phyloP scores from a whole-genome alignment of 2,329 filamentous ascomycete species.

The Boeremia lycopersici region DNA sequence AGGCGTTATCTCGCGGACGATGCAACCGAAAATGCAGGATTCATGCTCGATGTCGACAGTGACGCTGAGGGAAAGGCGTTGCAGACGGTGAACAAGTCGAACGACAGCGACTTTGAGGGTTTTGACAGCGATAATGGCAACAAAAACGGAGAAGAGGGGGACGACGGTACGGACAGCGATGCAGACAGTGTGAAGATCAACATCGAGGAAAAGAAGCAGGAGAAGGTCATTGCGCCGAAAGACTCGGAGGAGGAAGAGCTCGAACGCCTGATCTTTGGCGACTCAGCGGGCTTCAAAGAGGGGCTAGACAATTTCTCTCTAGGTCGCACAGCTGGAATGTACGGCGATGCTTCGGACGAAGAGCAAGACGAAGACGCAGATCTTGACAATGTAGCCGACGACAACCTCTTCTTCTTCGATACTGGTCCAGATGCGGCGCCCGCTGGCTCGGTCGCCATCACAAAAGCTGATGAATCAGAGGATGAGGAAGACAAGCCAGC shows the following conservation, averaged over 20 bases:
- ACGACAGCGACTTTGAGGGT: slow-evolving; percentile 31
- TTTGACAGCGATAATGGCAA: slow-evolving; percentile 27
- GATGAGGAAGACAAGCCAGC: slow-evolving; percentile 59
- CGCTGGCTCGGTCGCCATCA: slow-evolving; percentile 48
- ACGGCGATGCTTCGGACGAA: slow-evolving; percentile 44
- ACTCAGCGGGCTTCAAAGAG: slow-evolving; percentile 79
- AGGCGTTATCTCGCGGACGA: slow-evolving; percentile 30
- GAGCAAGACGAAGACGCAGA: slow-evolving; percentile 54
- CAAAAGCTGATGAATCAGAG: slow-evolving; percentile 49
- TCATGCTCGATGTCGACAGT: slow-evolving; percentile 29
- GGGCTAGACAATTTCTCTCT: slow-evolving; percentile 68
- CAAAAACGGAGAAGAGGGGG: slow-evolving; percentile 6
- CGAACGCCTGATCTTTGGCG: slow-evolving; percentile 86
- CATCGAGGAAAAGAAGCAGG: slow-evolving; percentile 28
- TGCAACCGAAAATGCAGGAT: slow-evolving; percentile 13
- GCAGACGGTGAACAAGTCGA: slow-evolving; percentile 25
- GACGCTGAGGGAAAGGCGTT: slow-evolving; percentile 32
- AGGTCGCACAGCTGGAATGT: slow-evolving; percentile 44
- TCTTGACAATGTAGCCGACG: slow-evolving; percentile 73
- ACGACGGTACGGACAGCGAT: slow-evolving; percentile 21
- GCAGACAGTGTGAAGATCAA: slow-evolving; percentile 29
- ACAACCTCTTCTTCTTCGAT: slow-evolving; percentile 86
- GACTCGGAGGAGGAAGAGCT: slow-evolving; percentile 85
- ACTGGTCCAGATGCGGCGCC: slow-evolving; percentile 59
- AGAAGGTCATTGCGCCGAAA: slow-evolving; percentile 60